Percentiles rank a stretch among this genome's conserved stretches.
These are phyloP conservation scores for Cryptococcus wingfieldii DNA, from an alignment of 1,284 basidiomycete genomes.

Conservation along the genomic window DNA sequence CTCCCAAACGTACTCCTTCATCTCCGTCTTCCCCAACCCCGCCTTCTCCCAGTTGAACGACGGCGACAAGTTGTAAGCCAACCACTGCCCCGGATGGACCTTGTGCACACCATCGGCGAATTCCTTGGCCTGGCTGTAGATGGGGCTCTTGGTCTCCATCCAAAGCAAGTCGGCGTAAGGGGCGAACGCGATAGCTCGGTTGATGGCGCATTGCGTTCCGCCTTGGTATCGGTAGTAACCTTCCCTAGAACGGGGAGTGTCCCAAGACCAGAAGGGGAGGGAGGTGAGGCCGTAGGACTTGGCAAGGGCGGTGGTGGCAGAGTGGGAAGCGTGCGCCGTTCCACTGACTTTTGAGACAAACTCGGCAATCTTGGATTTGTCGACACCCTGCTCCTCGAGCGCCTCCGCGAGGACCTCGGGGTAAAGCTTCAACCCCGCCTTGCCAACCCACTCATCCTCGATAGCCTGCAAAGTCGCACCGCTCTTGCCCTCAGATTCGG, in stretches of 20 bases:
- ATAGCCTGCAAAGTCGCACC: constrained; percentile 77
- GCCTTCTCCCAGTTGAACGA: constrained; percentile 85
- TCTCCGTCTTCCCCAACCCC: constrained; percentile 76
- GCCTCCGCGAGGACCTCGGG: constrained; percentile 69
- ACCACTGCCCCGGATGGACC: constrained; percentile 78
- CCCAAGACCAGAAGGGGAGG: constrained; percentile 78
- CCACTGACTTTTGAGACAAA: constrained; percentile 34
- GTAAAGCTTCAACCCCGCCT: constrained; percentile 77
- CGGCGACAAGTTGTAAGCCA: constrained; percentile 90
- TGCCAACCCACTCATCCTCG: constrained; percentile 79
- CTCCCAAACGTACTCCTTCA: constrained; percentile 89
- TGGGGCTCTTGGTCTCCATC: constrained; percentile 99
- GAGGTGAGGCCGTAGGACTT: constrained; percentile 70
- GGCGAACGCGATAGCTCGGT: constrained; percentile 87
- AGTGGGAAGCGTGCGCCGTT: constrained; percentile 59
- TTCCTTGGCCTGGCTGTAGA: constrained; percentile 85
- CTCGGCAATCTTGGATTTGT: constrained; percentile 40
- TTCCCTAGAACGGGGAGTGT: constrained; percentile 87
- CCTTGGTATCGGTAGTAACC: constrained; percentile 92
- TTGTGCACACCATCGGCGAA: constrained; percentile 85
- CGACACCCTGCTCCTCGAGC: constrained; percentile 61
- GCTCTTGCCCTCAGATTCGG: constrained; percentile 71
- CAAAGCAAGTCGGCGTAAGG: constrained; percentile 88
- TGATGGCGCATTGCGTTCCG: constrained; percentile 89
- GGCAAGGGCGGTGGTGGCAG: constrained; percentile 69